Conservation (phyloP, 805 yeast genomes). For the Grigorovia jiainica region DNA sequence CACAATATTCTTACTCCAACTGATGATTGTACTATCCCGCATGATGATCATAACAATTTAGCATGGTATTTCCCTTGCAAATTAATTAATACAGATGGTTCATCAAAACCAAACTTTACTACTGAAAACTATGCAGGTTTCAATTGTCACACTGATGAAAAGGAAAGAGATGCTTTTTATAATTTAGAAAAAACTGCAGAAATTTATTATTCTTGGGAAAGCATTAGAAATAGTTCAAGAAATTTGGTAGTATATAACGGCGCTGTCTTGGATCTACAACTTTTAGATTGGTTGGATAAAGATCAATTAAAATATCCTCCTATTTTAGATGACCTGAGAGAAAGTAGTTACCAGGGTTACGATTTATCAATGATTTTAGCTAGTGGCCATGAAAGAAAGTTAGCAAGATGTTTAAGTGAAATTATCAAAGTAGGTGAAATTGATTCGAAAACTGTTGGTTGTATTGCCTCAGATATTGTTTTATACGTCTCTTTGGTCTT, state of each 20-base stretch:
- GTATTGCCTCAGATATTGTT: conserved; percentile 84
- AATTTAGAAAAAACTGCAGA: conserved; percentile 54
- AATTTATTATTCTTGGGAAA: conserved; percentile 87
- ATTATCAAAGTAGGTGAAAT: conserved; percentile 81
- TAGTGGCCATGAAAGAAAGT: conserved; percentile 52
- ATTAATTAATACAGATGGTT: conserved; percentile 58
- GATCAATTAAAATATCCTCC: conserved; percentile 66
- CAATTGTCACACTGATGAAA: conserved; percentile 77
- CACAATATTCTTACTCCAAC: conserved; percentile 65
- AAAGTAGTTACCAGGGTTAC: conserved; percentile 53
- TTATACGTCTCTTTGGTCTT: conserved; percentile 73
- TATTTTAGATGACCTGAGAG: conserved; percentile 53
- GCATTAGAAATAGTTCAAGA: conserved; percentile 56
- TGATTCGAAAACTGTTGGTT: conserved; percentile 85
- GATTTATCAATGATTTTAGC: conserved; percentile 71
- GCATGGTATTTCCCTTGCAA: conserved; percentile 98
- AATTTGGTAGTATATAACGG: conserved; percentile 85
- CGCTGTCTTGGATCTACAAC: conserved; percentile 70
- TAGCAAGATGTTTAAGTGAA: conserved; percentile 78
- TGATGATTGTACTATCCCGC: conserved; percentile 63
- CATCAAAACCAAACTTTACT: conserved; percentile 56
- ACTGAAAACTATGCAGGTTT: conserved; percentile 60
- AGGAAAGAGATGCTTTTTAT: conserved; percentile 64
- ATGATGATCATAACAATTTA: conserved; percentile 46
- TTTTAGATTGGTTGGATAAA: conserved; percentile 63